Conservation (phyloP, 1,284 basidiomycete species). For the Pascua guehoae region DNA sequence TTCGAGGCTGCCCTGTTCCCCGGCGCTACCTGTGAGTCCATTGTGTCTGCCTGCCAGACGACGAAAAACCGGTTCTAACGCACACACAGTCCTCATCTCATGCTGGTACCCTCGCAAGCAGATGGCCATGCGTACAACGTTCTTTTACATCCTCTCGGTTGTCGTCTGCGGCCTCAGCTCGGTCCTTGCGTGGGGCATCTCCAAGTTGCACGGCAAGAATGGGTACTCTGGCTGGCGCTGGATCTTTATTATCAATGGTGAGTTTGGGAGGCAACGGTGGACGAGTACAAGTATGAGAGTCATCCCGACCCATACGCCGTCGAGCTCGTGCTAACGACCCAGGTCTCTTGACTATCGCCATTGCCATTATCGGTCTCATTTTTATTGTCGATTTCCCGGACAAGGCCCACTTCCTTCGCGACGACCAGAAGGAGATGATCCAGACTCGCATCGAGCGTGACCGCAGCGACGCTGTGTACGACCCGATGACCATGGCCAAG, state of each 20-base stretch:
- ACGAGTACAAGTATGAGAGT: too few relatives aligned
- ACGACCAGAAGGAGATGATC: conserved; percentile 9
- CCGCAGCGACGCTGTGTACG: conserved; percentile 45
- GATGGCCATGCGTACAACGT: conserved; percentile 34
- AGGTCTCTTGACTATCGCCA: conserved; percentile 8
- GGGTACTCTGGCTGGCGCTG: conserved; percentile 14
- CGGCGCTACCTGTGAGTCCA: conserved; percentile 46
- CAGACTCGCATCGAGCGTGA: conserved; percentile 14
- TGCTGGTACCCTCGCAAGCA: conserved; percentile 52
- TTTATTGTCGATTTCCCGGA: conserved; percentile 18
- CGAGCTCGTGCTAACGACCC: not conserved
- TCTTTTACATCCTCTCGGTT: conserved; percentile 9
- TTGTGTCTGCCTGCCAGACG: conserved; percentile 45
- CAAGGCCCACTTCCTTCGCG: conserved; percentile 12
- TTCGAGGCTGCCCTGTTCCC: conserved; percentile 46
- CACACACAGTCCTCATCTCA: conserved; percentile 48
- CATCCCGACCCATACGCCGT: not conserved
- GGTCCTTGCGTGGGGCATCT: conserved; percentile 9
- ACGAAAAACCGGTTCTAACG: conserved; percentile 39
- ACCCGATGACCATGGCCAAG: conserved; percentile 44
- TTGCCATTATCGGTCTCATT: conserved; percentile 1
- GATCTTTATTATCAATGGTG: conserved; percentile 12
- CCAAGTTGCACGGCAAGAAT: conserved; percentile 5
- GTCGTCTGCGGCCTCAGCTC: conserved; percentile 13
- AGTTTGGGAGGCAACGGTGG: not conserved